Base-by-base conservation (phyloP, 2,329 filamentous ascomycete species). In the Stagonosporopsis cucurbitacearum region DNA sequence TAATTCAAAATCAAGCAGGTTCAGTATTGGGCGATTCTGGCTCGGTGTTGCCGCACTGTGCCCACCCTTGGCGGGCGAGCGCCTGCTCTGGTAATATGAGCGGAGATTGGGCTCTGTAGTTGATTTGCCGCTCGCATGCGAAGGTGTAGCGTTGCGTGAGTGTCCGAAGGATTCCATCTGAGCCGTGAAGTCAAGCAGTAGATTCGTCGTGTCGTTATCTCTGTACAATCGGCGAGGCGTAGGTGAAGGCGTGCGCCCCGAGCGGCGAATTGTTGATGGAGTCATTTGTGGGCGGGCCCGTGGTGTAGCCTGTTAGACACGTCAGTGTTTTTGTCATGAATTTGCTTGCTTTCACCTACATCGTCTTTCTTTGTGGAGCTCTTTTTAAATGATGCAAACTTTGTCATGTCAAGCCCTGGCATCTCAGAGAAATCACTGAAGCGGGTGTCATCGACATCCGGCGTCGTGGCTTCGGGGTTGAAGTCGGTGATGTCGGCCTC, bases 371-470 rank as follows among this genome's bases (percentile, higher is more conserved):
- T 52, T 22, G 44, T 43, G 4, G 54, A 49, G 54, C 78, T 74
- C 59, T 88, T 85, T 51, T 88, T 86, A 50, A 95, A 78, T 60
- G 87, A 87, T 8, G 91, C 88, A 68, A 96, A 92, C 67, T 88
- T 87, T 19, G 92, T 95, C 86, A 95, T 86, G 67, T 94, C 91
- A 17, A 79, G 72, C 50, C 81, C 81, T 6, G 92, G 92, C 50
- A 96, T 86, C 8, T 91, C 92, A 1, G 94, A 97, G 76, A 97
- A 97, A 12, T 84, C 87, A 79, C 92, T 96, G 72, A 96, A 90
- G 69, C 84, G 88, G 78, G 87, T 89, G 64, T 91, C 88, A 62
- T 92, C 88, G 12, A 81, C 63, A 63, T 63, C 81, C 75, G 52
- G 73, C 45, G 53, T 73, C 48, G 60, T 70, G 17, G 65, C 43